These are phyloP conservation scores for Fusarium pseudocircinatum DNA, from an alignment of 2,329 filamentous ascomycete species.

Conservation along the genomic window DNA sequence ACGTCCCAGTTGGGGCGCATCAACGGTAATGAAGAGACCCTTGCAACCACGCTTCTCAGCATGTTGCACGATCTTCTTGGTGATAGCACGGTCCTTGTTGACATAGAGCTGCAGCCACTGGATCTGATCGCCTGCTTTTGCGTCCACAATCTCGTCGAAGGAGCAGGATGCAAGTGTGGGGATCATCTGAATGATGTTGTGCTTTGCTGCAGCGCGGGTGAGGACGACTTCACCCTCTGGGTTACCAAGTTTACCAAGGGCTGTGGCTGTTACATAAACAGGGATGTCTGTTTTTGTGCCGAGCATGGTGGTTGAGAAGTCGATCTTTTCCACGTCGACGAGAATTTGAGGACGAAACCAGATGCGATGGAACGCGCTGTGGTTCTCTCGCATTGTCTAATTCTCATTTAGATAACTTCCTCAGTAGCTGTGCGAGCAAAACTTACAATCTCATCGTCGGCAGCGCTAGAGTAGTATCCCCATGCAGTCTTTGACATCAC, in stretches of 20 bases:
- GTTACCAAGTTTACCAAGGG: constrained; percentile 92
- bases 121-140: constrained; percentile 77
- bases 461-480: constrained; percentile 97
- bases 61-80: constrained; percentile 87
- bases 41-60: constrained; percentile 93
- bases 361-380: constrained; percentile 94
- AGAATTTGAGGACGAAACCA: constrained; percentile 93
- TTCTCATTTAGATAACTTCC: constrained; percentile 11
- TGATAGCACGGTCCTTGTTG: constrained; percentile 94
- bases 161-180: constrained; percentile 96
- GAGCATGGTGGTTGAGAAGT: constrained; percentile 92
- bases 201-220: constrained; percentile 82
- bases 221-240: constrained; percentile 93
- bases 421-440: background rate
- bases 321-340: constrained; percentile 87
- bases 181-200: constrained; percentile 98
- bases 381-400: constrained; percentile 93
- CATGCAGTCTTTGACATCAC: constrained; percentile 97
- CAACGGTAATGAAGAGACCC: constrained; percentile 97
- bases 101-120: constrained; percentile 99
- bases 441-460: constrained; percentile 61
- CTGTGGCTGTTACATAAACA: constrained; percentile 96
- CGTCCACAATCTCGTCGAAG: constrained; percentile 96
- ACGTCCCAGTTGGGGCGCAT: constrained; percentile 93
- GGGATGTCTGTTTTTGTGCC: constrained; percentile 85